These are phyloP conservation scores for Termitomyces sp. DNA, from an alignment of 768 basidiomycete species.

Conservation along the genomic window DNA sequence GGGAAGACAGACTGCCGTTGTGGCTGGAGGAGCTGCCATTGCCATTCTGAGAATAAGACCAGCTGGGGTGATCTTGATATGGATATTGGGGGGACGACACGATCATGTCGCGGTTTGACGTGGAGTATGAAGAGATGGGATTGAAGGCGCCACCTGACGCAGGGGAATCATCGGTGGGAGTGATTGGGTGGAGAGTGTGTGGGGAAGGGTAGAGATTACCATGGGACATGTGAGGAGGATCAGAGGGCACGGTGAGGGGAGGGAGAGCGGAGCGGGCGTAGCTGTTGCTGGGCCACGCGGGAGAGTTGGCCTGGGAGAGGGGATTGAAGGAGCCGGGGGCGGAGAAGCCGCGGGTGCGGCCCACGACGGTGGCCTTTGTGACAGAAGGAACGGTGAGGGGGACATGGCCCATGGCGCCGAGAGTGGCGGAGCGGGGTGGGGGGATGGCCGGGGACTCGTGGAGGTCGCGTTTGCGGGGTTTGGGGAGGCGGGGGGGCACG, in stretches of 20 bases:
- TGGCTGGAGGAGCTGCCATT: conserved; percentile 59
- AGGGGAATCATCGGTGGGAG: conserved; percentile 69
- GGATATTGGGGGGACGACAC: conserved; percentile 55
- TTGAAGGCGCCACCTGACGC: conserved; percentile 40
- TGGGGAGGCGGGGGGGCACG: conserved; percentile 89
- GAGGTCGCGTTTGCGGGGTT: conserved; percentile 76
- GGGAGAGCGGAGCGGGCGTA: conserved; percentile 68
- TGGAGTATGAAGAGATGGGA: conserved; percentile 41
- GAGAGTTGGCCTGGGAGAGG: conserved; percentile 52
- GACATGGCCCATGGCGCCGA: conserved; percentile 65
- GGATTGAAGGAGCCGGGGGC: conserved; percentile 80
- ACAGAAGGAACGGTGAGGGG: conserved; percentile 60
- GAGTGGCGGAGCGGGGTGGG: conserved; percentile 67
- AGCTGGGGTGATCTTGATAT: conserved; percentile 58
- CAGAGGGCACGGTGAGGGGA: conserved; percentile 80
- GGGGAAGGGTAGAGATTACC: conserved; percentile 56
- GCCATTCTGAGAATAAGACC: conserved; percentile 44
- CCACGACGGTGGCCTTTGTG: conserved; percentile 43
- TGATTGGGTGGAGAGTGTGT: conserved; percentile 63
- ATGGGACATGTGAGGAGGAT: conserved; percentile 60
- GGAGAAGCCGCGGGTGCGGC: conserved; percentile 76
- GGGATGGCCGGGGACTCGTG: conserved; percentile 69
- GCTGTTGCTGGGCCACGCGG: conserved; percentile 53
- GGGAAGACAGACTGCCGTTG: conserved; percentile 72
- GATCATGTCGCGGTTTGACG: conserved; percentile 39